Conservation (phyloP, 2,329 filamentous ascomycete genomes). For the Pyrenochaeta sp. region DNA sequence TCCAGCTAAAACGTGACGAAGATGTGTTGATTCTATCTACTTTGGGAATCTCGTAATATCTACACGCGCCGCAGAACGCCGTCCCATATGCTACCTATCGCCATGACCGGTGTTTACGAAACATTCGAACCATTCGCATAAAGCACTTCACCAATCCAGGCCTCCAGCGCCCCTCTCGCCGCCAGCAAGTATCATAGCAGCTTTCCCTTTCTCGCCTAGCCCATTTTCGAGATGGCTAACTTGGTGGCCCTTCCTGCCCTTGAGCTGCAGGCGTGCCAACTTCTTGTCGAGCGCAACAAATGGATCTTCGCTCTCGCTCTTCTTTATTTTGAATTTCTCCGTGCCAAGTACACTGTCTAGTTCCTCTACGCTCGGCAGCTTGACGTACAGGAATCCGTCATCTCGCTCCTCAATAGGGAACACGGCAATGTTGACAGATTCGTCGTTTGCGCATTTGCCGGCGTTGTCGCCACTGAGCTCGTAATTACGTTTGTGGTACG, state of each 20-base stretch:
- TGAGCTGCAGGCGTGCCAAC: conserved; percentile 57
- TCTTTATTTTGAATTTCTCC: conserved; percentile 78
- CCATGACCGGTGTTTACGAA: background rate
- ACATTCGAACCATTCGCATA: background rate
- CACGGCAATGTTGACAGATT: conserved; percentile 78
- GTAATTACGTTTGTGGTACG: conserved; percentile 90
- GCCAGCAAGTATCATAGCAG: conserved; percentile 55
- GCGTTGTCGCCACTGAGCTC: conserved; percentile 72
- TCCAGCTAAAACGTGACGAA: no score
- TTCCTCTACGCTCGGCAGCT: conserved; percentile 81
- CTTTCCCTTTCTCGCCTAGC: conserved; percentile 54
- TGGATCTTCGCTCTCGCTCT: conserved; percentile 68
- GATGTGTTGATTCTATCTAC: no score
- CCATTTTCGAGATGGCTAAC: conserved; percentile 57
- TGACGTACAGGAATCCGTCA: conserved; percentile 81
- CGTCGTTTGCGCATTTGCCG: conserved; percentile 79
- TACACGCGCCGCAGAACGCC: background rate
- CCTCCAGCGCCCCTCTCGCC: conserved; percentile 54
- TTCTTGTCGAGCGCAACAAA: conserved; percentile 66
- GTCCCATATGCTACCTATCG: background rate
- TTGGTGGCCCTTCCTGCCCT: conserved; percentile 61
- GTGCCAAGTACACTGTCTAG: conserved; percentile 82
- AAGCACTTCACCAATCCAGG: conserved; percentile 53
- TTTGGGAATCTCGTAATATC: no score
- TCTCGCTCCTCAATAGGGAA: conserved; percentile 78